A percentile compares a stretch with the other conserved stretches of the same genome.
Conservation (phyloP, 352 stramenopile species). For the Pythium aphanidermatum region DNA sequence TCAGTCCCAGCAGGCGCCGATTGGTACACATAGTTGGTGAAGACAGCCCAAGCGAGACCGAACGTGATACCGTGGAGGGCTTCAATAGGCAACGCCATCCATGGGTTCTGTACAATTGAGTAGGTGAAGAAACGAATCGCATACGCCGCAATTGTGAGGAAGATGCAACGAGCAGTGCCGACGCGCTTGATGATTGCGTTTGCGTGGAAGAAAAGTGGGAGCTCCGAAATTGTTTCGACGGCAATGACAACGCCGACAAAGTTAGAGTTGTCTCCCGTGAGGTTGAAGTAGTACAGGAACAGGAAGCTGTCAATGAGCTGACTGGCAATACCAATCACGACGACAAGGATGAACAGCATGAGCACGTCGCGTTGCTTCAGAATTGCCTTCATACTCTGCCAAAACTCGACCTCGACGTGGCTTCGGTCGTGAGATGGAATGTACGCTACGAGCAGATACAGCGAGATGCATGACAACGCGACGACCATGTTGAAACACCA, state of each 20-base stretch:
- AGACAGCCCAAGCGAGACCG: slow-evolving; percentile 61
- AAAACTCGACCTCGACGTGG: slow-evolving; percentile 29
- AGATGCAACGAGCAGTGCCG: slow-evolving; percentile 44
- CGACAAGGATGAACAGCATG: slow-evolving; percentile 55
- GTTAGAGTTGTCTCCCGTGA: slow-evolving; percentile 51
- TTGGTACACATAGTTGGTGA: slow-evolving; percentile 75
- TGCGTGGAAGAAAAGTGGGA: slow-evolving; percentile 71
- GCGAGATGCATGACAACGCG: slow-evolving; percentile 41
- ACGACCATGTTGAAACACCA: slow-evolving; percentile 80
- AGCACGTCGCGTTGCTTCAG: slow-evolving; percentile 50
- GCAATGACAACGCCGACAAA: slow-evolving; percentile 66
- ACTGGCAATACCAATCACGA: slow-evolving; percentile 53
- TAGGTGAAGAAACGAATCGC: slow-evolving; percentile 56
- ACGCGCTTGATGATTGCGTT: slow-evolving; percentile 60
- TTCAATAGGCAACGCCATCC: slow-evolving; percentile 57
- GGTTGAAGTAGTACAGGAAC: slow-evolving; percentile 67
- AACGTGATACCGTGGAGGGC: slow-evolving; percentile 65
- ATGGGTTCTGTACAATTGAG: slow-evolving; percentile 56
- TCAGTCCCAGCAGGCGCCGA: slow-evolving; percentile 52
- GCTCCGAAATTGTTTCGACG: slow-evolving; percentile 59
- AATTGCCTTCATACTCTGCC: slow-evolving; percentile 34
- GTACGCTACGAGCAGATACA: slow-evolving; percentile 45
- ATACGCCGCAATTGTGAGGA: slow-evolving; percentile 47
- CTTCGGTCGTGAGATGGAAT: slow-evolving; percentile 39
- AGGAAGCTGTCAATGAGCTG: slow-evolving; percentile 69